phyloP scores from a whole-genome alignment of 1,139 yeast species.

The Saccharomycopsis crataegensis region DNA sequence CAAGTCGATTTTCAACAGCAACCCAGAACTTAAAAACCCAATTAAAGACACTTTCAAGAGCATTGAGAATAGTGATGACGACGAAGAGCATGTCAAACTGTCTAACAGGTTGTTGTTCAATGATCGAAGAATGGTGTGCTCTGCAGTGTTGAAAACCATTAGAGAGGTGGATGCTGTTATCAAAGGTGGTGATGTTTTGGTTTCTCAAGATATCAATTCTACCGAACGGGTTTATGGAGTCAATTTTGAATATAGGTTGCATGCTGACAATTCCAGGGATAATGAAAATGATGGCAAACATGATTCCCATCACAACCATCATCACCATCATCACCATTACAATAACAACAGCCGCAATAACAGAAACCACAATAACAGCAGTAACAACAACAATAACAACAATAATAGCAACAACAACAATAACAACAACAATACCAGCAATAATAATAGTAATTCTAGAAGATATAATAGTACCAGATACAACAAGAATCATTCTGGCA shows the following conservation, averaged over 20 bases:
- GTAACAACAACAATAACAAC: background rate
- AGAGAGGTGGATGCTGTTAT: conserved; percentile 42
- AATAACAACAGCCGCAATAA: background rate
- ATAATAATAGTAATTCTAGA: background rate
- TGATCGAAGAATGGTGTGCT: conserved; percentile 44
- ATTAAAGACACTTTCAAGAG: background rate
- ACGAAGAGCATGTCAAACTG: background rate
- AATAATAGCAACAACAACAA: background rate
- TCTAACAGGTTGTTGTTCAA: conserved; percentile 32
- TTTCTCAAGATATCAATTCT: conserved; percentile 30
- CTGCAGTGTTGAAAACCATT: conserved; percentile 39
- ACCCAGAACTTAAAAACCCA: conserved; percentile 5
- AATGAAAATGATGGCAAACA: background rate
- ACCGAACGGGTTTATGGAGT: conserved; percentile 39
- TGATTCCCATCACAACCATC: background rate
- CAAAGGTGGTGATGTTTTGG: conserved; percentile 32
- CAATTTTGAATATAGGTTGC: conserved; percentile 41
- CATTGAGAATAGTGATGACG: background rate
- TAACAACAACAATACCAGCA: background rate
- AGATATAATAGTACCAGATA: background rate
- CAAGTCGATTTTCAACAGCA: conserved; percentile 9
- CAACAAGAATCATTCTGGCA: background rate
- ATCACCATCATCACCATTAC: background rate
- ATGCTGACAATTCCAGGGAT: conserved; percentile 32
- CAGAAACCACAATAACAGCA: background rate